Conservation (phyloP, 192 early-diverging fungal species). For the Entrophospora sp. region DNA sequence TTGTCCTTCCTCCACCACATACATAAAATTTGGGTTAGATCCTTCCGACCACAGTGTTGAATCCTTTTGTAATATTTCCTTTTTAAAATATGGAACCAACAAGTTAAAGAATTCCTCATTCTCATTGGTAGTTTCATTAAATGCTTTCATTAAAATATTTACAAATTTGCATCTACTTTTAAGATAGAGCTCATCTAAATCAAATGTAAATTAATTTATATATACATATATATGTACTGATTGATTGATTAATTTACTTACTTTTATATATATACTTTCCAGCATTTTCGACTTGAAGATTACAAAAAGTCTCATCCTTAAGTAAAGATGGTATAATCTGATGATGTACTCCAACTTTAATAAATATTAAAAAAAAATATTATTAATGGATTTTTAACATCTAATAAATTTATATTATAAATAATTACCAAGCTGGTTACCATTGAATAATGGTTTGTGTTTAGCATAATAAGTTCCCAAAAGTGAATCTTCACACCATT, state of each 20-base stretch:
- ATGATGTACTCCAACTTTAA: too few species aligned
- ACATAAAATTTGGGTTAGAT: slow-evolving; percentile 48
- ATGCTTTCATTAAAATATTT: slow-evolving; percentile 49
- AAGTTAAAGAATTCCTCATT: slow-evolving; percentile 45
- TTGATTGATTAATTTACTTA: too few species aligned
- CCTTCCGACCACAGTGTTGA: slow-evolving; percentile 63
- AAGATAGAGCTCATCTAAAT: not conserved
- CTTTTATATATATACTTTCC: too few species aligned
- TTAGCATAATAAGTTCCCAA: too few species aligned
- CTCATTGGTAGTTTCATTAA: slow-evolving; percentile 50
- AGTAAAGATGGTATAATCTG: too few species aligned
- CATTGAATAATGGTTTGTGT: not conserved
- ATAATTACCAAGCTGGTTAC: not conserved
- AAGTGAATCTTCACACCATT: too few species aligned
- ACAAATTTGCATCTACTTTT: slow-evolving; percentile 41
- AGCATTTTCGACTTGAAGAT: not conserved
- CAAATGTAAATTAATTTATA: not conserved
- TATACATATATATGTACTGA: not conserved
- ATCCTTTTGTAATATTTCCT: slow-evolving; percentile 40
- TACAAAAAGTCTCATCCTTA: too few species aligned
- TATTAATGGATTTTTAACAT: not conserved
- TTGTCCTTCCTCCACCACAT: slow-evolving; percentile 69
- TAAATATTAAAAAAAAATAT: not conserved
- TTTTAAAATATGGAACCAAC: slow-evolving; percentile 58
- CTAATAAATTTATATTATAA: not conserved